Base-by-base conservation (phyloP, 176 grass and related monocot genomes). In the Saccharum spontaneum region DNA sequence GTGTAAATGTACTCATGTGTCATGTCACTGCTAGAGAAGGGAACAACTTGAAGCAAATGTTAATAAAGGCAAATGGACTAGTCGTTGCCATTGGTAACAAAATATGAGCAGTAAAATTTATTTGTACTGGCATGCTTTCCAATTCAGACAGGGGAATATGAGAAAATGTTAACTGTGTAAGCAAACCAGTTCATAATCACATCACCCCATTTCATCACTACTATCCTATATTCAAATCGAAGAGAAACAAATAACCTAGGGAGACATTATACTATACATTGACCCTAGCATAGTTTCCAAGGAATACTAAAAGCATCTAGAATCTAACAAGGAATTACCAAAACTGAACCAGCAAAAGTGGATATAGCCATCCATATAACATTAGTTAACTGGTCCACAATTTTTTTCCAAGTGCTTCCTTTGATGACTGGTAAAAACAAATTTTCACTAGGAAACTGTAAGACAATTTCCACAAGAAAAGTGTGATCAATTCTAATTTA, bases 241-340 rank as follows among this genome's bases (percentile, higher is more conserved):
- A 52, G 17, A 38, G 30, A 52, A 15, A 68, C 13, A 24, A 62
- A 80, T 15, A 69, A 54, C 30, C 28, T 66, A 50, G 10, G 6
- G 16, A 15, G 33, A 37, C 7, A 80, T 15, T 50, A 66, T 16
- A 79, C 30, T 28, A 31, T 50, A 30, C 40, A 11, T 50, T 30
- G 46, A 54, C 69, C n/a, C 6, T 37, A 48, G 26, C 63, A 46
- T 18, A 55, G 28, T 34, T 54, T 54, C 28, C 4, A 75, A 52
- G 26, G 16, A 76, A 57, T 76, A 76, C 49, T 57, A 76, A n/a
- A 73, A 78, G 54, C 31, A 80, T 80, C 45, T 14, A 50, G 64
- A 80, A 68, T 50, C 11, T 36, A 22, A 10, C 34, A 46, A 30
- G 1, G 16, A 67, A 48, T 10, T 37, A 57, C 43, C 24, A 36